A percentile compares a stretch with the other conserved stretches of the same genome.
phyloP scores from a whole-genome alignment of 2,329 filamentous ascomycete genomes.

The Fusarium clavum region DNA sequence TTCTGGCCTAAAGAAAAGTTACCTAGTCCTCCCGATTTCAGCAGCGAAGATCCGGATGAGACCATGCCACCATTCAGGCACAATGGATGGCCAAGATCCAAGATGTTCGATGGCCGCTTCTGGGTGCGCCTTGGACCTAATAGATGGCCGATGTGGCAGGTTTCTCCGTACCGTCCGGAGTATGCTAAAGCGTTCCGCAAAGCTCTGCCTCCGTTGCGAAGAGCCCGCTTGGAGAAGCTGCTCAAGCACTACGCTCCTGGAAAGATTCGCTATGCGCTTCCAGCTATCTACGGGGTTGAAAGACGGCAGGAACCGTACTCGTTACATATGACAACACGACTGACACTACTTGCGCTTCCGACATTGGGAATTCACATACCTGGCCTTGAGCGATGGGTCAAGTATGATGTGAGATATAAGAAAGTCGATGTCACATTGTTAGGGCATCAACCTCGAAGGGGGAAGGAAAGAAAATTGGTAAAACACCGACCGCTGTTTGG shows the following conservation, averaged over 20 bases:
- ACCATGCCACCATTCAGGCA: slow-evolving; percentile 42
- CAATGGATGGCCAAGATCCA: slow-evolving; percentile 49
- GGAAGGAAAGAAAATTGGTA: slow-evolving; percentile 11
- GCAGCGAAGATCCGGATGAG: slow-evolving; percentile 10
- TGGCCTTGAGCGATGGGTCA: slow-evolving; percentile 60
- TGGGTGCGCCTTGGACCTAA: slow-evolving; percentile 66
- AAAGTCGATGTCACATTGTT: slow-evolving; percentile 59
- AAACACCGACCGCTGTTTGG: slow-evolving; percentile 25
- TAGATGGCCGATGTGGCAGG: slow-evolving; percentile 54
- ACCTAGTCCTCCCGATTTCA: slow-evolving; percentile 20
- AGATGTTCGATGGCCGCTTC: slow-evolving; percentile 70
- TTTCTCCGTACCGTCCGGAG: slow-evolving; percentile 60
- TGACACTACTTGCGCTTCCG: slow-evolving; percentile 64
- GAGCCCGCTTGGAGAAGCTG: slow-evolving; percentile 53
- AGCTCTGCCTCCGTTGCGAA: slow-evolving; percentile 51
- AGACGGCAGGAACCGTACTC: slow-evolving; percentile 43
- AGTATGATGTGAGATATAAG: slow-evolving; percentile 63
- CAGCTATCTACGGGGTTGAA: slow-evolving; percentile 63
- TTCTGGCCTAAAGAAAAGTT: slow-evolving; percentile 38
- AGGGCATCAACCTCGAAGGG: slow-evolving; percentile 39
- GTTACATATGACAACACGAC: slow-evolving; percentile 42
- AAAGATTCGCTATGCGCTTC: slow-evolving; percentile 67
- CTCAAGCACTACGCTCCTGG: slow-evolving; percentile 64
- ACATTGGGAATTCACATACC: slow-evolving; percentile 63
- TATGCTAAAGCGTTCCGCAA: slow-evolving; percentile 62